phyloP scores from a whole-genome alignment of 2,329 filamentous ascomycete species.

The Lasiodiplodia sp. region DNA sequence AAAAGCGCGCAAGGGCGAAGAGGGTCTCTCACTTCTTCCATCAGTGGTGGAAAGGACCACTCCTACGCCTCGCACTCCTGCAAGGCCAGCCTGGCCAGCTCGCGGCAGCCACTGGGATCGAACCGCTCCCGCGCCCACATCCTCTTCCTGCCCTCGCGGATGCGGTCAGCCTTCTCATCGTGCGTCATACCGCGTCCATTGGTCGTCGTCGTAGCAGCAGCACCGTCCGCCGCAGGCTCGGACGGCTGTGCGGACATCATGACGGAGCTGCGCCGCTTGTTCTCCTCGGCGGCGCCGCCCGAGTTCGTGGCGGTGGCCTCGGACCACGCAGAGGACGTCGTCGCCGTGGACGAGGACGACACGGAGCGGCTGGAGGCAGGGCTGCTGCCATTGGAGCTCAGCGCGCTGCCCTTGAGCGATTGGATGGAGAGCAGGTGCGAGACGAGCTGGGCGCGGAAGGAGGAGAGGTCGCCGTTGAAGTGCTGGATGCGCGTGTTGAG shows the following conservation, averaged over 20 bases:
- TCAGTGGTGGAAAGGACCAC: background rate
- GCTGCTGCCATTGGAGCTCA: conserved; percentile 24
- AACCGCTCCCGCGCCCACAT: conserved; percentile 29
- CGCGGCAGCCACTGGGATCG: conserved; percentile 20
- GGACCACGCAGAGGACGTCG: background rate
- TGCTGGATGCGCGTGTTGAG: conserved; percentile 28
- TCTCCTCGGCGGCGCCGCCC: background rate
- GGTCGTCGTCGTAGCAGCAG: background rate
- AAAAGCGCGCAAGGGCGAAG: background rate
- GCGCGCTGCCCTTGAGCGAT: conserved; percentile 33
- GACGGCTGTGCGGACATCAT: background rate
- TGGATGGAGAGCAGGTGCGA: conserved; percentile 40
- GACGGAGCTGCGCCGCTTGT: conserved; percentile 5
- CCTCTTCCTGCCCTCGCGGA: conserved; percentile 18
- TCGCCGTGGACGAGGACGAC: background rate
- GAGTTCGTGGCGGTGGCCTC: conserved; percentile 11
- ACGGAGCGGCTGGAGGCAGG: conserved; percentile 13
- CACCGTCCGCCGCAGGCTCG: background rate
- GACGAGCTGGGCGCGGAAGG: conserved; percentile 41
- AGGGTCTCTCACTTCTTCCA: background rate
- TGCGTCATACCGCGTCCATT: conserved; percentile 25
- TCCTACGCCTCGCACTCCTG: conserved; percentile 19
- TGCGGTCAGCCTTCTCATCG: conserved; percentile 13
- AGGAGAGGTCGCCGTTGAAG: conserved; percentile 38
- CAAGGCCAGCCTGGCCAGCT: conserved; percentile 27